Base-by-base conservation (phyloP, 169 alveolate genomes). In the Cardiosporidium cionae region DNA sequence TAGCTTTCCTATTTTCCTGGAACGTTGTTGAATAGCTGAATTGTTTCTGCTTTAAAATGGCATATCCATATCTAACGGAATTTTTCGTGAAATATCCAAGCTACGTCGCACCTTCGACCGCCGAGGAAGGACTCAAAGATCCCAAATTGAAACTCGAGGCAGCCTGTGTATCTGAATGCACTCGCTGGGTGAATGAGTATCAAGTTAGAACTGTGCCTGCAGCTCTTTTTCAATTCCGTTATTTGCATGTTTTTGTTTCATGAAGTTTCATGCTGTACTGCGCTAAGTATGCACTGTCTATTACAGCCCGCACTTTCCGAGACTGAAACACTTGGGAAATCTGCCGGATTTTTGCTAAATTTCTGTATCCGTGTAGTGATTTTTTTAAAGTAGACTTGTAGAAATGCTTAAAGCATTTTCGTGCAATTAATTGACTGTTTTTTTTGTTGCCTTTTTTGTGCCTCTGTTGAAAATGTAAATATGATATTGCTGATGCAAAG, bases 111-210 rank as follows among this genome's bases (percentile, higher is more conserved):
- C 83, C 85, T 32, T 80, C 77, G 68, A 80, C 82, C 70, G 84
- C 79, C 1, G 84, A 63, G 76, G 87, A 81, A 63, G 76, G 90
- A 53, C 81, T 80, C 29, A 85, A 78, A 9, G 90, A 85, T 65
- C 90, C 90, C 33, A 67, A 82, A 72, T 74, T 78, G 67, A 83
- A 81, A 53, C 84, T 85, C 68, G 90, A 80, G 74, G 79, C 85
- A 63, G 76, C 80, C 23, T 85, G 90, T 78, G 76, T 79, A 32
- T 83, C 85, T 52, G 79, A 74, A 68, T 85, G 90, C 81, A 80
- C 78, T 28, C 53, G 83, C 53, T 85, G 88, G 78, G 90, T 85
- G 7, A 70, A 81, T 65, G 87, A 81, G 65, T 85, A 85, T 65
- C 64, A 68, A n/a, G 84, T 78, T 35, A 62, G 82, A 64, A 3